Percentiles rank a stretch among this genome's conserved stretches.
Conservation (phyloP, 371 early-diverging fungal genomes). For the Mucor sp. region DNA sequence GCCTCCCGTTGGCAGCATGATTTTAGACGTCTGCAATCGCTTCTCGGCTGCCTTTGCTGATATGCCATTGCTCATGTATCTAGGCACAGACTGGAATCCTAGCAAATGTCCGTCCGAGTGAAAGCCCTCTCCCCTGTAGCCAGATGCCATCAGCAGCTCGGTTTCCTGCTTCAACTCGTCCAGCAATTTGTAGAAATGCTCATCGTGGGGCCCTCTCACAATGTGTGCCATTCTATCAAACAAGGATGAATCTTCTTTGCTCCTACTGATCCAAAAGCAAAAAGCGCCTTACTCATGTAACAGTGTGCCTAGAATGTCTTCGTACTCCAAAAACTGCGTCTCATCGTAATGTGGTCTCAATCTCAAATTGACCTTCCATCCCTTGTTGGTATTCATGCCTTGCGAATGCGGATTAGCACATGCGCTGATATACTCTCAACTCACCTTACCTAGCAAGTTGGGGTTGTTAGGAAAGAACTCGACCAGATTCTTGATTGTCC, state of each 20-base stretch:
- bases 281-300: conserved; percentile 59
- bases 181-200: conserved; percentile 58
- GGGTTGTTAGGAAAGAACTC: conserved; percentile 65
- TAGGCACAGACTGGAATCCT: conserved; percentile 29
- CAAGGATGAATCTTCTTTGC: not conserved
- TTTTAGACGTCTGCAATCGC: conserved; percentile 31
- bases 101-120: conserved; percentile 38
- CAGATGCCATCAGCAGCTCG: conserved; percentile 44
- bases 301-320: conserved; percentile 66
- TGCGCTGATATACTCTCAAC: too few relatives aligned
- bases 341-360: conserved; percentile 55
- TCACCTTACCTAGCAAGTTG: conserved; percentile 46
- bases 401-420: not conserved
- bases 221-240: conserved; percentile 56
- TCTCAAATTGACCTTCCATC: conserved; percentile 59
- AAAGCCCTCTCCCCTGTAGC: conserved; percentile 58
- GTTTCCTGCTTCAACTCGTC: conserved; percentile 59
- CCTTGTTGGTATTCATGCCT: conserved; percentile 66
- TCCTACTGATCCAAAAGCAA: not conserved
- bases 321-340: conserved; percentile 50
- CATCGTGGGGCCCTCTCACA: conserved; percentile 68
- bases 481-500: conserved; percentile 53
- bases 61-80: conserved; percentile 20
- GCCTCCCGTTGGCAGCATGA: conserved; percentile 59
- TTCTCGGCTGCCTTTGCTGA: conserved; percentile 56